Base-by-base conservation (phyloP, 108 stramenopile genomes). In the Bacterosira constricta region DNA sequence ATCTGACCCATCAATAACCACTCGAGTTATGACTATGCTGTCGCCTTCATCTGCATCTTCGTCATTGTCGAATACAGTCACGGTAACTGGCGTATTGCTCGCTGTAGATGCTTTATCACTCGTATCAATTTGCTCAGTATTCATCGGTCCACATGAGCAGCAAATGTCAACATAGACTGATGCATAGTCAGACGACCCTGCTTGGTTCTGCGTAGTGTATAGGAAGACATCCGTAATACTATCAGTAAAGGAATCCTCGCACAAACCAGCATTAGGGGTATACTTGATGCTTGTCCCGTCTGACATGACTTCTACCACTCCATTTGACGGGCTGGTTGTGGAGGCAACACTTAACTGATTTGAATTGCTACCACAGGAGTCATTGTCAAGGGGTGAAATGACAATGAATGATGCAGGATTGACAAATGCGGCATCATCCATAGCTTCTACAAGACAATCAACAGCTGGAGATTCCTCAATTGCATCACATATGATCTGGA, bases 401-500 rank as follows among this genome's bases (percentile, higher is more conserved):
- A 49, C 17, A 49, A 49, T 18, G 20, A 49, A 49, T 6, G 47
- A 49, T 18, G 15, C 47, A 17, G 15, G 17, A 6, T 18, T 5
- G 20, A 49, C 47, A 13, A 49, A 18, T 13, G 47, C 47, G 13
- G 20, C 5, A 49, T 49, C 47, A 17, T 49, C 47, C 6, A 18
- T 49, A 5, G 47, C 47, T 49, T 49, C 47, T 10, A 49, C 13
- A 18, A 18, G 15, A 13, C 47, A 49, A 13, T n/a, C n/a, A n/a
- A n/a, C n/a, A n/a, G n/a, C n/a, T n/a, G n/a, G n/a, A n/a, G n/a
- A n/a, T n/a, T n/a, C n/a, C n/a, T n/a, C n/a, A n/a, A n/a, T 34
- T 29, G 32, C n/a, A 56, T 37, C 34, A 56, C 55, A 56, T n/a
- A 56, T 34, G 18, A 56, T 56, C 32, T 56, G 55, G 10, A 56